Evolutionary conservation across 768 basidiomycete species (phyloP).

Genomic region (Amylocystis lapponica): DNA sequence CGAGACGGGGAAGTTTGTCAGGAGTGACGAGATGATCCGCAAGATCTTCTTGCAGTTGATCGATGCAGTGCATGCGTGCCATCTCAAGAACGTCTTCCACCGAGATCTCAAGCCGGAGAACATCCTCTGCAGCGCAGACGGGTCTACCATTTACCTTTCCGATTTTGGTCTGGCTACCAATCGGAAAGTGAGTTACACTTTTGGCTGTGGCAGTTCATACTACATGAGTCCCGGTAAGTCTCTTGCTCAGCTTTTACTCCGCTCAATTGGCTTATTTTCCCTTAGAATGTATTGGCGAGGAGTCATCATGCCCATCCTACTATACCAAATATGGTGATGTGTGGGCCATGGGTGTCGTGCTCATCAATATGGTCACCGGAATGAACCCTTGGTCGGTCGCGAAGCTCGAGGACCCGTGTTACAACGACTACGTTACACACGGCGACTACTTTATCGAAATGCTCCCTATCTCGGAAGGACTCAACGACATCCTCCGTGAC

Average conservation of each 20-base stretch:
- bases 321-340: conserved; percentile 28
- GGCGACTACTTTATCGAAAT: conserved; percentile 48
- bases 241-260: neutral
- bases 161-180: conserved; percentile 34
- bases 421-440: conserved; percentile 38
- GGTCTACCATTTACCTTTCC: conserved; percentile 34
- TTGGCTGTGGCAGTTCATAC: conserved; percentile 17
- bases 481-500: conserved; percentile 40
- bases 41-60: conserved; percentile 44
- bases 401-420: conserved; percentile 41
- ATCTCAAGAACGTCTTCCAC: conserved; percentile 42
- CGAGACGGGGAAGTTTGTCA: conserved; percentile 26
- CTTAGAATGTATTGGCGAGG: conserved; percentile 16
- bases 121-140: conserved; percentile 36
- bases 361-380: conserved; percentile 42
- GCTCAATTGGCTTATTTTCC: neutral
- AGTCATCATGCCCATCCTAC: conserved; percentile 2
- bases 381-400: conserved; percentile 50
- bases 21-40: conserved; percentile 39
- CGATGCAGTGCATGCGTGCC: conserved; percentile 45
- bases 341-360: conserved; percentile 33
- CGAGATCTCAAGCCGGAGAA: conserved; percentile 54
- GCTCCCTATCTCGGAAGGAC: conserved; percentile 44
- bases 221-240: conserved; percentile 25
- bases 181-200: conserved; percentile 9